These are phyloP conservation scores for Rhizopus delemar DNA, from an alignment of 371 early-diverging fungal species.

Conservation along the genomic window DNA sequence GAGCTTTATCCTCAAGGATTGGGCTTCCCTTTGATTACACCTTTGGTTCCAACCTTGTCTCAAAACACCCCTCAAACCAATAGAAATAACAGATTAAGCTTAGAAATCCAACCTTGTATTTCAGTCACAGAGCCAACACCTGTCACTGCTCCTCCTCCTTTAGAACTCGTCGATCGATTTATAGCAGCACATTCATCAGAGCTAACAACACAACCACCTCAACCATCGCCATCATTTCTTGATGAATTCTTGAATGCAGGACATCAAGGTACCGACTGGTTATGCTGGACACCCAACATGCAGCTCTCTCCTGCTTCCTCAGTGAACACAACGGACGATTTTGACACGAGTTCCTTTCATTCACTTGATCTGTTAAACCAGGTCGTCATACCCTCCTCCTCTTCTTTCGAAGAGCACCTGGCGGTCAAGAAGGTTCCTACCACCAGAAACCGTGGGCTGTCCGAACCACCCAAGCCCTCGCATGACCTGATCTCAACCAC, in stretches of 20 bases:
- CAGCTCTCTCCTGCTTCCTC: slow-evolving; percentile 15
- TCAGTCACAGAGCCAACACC: slow-evolving; percentile 34
- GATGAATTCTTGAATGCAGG: slow-evolving; percentile 9
- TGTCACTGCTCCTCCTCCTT: background rate
- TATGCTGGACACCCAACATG: slow-evolving; percentile 25
- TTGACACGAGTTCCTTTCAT: background rate
- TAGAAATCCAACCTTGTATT: slow-evolving; percentile 29
- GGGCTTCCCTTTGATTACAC: too few relatives aligned
- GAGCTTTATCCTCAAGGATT: too few relatives aligned
- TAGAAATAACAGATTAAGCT: slow-evolving; percentile 8
- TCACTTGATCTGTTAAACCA: slow-evolving; percentile 5
- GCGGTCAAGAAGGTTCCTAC: background rate
- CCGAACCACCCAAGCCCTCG: slow-evolving; percentile 25
- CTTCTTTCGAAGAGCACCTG: slow-evolving; percentile 3
- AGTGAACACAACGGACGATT: slow-evolving; percentile 1
- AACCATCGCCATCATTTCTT: background rate
- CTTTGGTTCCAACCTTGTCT: too few relatives aligned
- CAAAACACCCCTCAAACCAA: too few relatives aligned
- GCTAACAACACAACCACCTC: slow-evolving; percentile 2
- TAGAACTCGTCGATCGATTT: slow-evolving; percentile 19
- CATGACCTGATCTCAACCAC: background rate
- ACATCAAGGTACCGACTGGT: slow-evolving; percentile 14
- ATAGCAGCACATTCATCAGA: slow-evolving; percentile 15
- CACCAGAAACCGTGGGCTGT: slow-evolving; percentile 20
- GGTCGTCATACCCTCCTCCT: slow-evolving; percentile 1